Evolutionary conservation across 108 stramenopile genomes (phyloP).

Genomic region (Tribonema minus): DNA sequence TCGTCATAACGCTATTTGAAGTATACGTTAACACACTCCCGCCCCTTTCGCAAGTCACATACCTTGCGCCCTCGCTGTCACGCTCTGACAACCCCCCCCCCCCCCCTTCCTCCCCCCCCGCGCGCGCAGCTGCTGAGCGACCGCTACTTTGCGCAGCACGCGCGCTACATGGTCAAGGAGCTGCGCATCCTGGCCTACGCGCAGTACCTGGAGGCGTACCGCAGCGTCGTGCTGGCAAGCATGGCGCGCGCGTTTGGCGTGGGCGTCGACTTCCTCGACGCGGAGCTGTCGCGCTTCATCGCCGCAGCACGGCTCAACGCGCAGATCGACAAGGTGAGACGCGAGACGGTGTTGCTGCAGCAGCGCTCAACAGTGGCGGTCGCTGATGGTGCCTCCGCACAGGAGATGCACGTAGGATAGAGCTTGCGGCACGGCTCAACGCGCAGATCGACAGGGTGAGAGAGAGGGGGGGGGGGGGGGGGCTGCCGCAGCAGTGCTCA

Average conservation of each 20-base stretch:
- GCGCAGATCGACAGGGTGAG: constrained; percentile 95
- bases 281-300: constrained; percentile 92
- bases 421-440: constrained; percentile 80
- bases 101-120: no score
- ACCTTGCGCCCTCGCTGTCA: no score
- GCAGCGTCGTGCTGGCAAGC: constrained; percentile 80
- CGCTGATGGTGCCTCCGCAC: no score
- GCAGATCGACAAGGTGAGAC: constrained; percentile 88
- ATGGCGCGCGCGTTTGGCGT: constrained; percentile 96
- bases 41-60: no score
- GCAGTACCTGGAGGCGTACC: constrained; percentile 98
- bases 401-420: no score
- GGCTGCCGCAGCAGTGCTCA: no score
- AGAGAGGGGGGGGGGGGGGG: no score
- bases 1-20: no score
- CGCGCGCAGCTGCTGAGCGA: constrained; percentile 18
- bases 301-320: constrained; percentile 86
- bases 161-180: constrained; percentile 79
- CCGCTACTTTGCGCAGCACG: constrained; percentile 69
- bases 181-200: constrained; percentile 81
- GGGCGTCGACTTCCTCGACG: constrained; percentile 75
- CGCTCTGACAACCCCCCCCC: no score
- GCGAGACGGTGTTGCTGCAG: no score
- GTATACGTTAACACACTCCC: no score
- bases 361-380: no score